Percentiles rank a stretch among this genome's conserved stretches.
phyloP scores from a whole-genome alignment of 2,329 filamentous ascomycete species.

The Colletotrichum lini region DNA sequence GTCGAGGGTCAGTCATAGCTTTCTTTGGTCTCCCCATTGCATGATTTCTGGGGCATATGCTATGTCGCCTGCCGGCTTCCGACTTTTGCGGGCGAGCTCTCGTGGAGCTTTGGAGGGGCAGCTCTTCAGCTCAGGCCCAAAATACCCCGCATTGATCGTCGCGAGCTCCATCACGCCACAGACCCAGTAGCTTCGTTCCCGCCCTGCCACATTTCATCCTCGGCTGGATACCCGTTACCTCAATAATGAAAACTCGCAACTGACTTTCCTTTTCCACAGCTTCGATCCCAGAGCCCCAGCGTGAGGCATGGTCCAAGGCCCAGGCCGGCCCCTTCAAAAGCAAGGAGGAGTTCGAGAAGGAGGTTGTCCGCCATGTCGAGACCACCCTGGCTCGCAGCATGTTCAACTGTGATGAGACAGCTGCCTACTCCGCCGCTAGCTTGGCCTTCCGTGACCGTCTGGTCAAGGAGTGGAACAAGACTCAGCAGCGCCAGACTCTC shows the following conservation, averaged over 20 bases:
- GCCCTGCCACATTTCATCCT: conserved; percentile 5
- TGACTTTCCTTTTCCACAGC: conserved; percentile 58
- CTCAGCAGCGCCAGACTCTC: conserved; percentile 95
- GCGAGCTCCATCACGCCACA: conserved; percentile 45
- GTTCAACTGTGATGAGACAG: conserved; percentile 97
- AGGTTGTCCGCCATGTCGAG: conserved; percentile 94
- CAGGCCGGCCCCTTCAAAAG: conserved; percentile 78
- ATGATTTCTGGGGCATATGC: conserved; percentile 3
- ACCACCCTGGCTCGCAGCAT: conserved; percentile 95
- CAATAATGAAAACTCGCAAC: conserved; percentile 1
- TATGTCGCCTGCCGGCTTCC: conserved; percentile 13
- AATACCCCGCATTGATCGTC: conserved; percentile 46
- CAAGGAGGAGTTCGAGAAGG: conserved; percentile 87
- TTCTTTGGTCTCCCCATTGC: conserved; percentile 4
- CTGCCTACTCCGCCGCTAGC: conserved; percentile 91
- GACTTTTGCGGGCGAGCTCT: conserved; percentile 24
- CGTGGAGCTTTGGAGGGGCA: conserved; percentile 39
- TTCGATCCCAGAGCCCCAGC: conserved; percentile 89
- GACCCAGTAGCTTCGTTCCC: conserved; percentile 28
- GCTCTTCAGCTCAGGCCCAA: conserved; percentile 44
- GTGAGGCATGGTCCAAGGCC: conserved; percentile 81
- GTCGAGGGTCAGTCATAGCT: conserved; percentile 79
- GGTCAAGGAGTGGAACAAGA: conserved; percentile 97
- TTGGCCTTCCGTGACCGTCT: conserved; percentile 94
- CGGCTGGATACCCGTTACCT: conserved; percentile 21